Conservation (phyloP, 768 basidiomycete species). For the Tulasnella sp. region DNA sequence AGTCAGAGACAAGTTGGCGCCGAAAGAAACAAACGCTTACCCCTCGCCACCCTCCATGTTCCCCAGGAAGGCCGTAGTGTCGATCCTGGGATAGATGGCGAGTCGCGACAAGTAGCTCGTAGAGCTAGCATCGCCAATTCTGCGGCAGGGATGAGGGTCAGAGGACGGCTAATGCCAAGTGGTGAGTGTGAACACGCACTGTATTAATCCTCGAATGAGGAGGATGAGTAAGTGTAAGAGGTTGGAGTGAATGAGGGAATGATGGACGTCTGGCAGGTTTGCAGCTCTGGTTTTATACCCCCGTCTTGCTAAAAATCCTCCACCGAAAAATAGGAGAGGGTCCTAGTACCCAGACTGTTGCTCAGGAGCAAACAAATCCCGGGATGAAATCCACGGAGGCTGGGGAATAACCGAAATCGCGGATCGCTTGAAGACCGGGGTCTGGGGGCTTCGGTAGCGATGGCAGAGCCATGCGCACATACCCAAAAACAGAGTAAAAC, state of each 20-base stretch:
- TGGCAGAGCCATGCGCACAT: not conserved
- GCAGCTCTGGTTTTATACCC: not conserved
- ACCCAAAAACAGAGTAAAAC: not conserved
- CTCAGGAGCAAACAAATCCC: not conserved
- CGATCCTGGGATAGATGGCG: conserved; percentile 11
- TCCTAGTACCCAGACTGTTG: no score
- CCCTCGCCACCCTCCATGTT: conserved; percentile 21
- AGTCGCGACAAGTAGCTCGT: conserved; percentile 15
- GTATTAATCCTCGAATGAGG: not conserved
- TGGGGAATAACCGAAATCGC: not conserved
- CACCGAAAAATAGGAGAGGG: not conserved
- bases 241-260: not conserved
- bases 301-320: not conserved
- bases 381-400: not conserved
- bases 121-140: not conserved
- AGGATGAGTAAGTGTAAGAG: not conserved
- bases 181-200: not conserved
- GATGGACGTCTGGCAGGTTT: not conserved
- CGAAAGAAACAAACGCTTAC: not conserved
- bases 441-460: not conserved
- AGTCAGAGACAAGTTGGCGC: not conserved
- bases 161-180: not conserved
- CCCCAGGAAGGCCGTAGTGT: not conserved
- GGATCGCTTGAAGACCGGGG: not conserved
- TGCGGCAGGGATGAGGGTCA: not conserved